A percentile compares a stretch with the other conserved stretches of the same genome.
Evolutionary conservation across 306 rosid species (phyloP).

Genomic region (Cicer cuneatum): DNA sequence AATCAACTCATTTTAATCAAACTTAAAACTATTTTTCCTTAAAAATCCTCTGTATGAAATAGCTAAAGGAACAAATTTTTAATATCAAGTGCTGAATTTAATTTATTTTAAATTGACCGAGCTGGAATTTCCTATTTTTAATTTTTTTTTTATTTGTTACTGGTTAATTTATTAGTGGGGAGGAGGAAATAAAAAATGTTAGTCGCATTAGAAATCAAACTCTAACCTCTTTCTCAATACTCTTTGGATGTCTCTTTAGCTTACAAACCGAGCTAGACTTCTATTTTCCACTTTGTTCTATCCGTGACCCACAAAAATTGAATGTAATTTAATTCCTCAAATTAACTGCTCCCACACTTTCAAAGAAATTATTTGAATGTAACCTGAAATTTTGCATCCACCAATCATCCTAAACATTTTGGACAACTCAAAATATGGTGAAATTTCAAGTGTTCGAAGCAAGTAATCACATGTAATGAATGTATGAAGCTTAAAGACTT

Average conservation of each 20-base stretch:
- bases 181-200: too few species aligned
- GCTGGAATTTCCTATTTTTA: too few species aligned
- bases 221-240: too few species aligned
- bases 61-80: neutral
- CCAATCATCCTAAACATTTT: slow-evolving; percentile 13
- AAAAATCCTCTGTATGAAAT: neutral
- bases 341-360: neutral
- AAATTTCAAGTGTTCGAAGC: neutral
- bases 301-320: neutral
- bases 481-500: neutral
- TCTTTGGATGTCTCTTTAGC: too few species aligned
- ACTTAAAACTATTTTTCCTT: neutral
- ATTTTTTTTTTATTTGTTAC: too few species aligned
- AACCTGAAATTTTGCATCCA: neutral
- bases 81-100: neutral
- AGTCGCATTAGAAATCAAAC: too few species aligned
- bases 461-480: neutral
- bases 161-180: too few species aligned
- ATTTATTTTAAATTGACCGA: neutral
- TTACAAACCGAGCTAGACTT: rapidly evolving
- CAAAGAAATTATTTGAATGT: slow-evolving; percentile 5
- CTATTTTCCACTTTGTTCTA: neutral
- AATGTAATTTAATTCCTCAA: neutral
- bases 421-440: neutral
- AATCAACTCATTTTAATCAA: too few species aligned